phyloP scores from a whole-genome alignment of 495 filamentous ascomycete species.

The Aspergillus ellipticus region DNA sequence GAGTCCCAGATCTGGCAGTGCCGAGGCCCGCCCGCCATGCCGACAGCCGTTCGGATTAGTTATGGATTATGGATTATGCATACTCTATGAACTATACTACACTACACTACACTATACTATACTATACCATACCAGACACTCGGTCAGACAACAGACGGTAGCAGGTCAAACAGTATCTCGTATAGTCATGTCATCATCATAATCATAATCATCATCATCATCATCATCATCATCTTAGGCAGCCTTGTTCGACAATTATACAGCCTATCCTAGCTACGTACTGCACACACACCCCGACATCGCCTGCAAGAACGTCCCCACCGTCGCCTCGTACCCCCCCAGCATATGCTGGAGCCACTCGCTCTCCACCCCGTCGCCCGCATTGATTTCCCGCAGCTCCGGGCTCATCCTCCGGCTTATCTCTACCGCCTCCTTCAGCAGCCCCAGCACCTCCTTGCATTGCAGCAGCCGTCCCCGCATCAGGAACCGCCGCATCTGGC shows the following conservation, averaged over 20 bases:
- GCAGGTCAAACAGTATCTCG: no score
- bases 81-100: no score
- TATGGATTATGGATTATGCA: no score
- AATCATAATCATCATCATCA: no score
- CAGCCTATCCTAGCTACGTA: conserved; percentile 1
- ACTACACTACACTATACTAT: no score
- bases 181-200: no score
- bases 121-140: no score
- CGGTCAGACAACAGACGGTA: no score
- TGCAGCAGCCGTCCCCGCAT: conserved; percentile 29
- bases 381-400: background rate
- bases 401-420: conserved; percentile 4
- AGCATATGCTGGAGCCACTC: conserved; percentile 33
- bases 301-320: conserved; percentile 31
- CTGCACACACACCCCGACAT: conserved; percentile 33
- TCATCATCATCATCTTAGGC: background rate
- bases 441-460: conserved; percentile 27
- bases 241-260: background rate
- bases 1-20: no score
- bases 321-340: conserved; percentile 31
- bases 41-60: no score
- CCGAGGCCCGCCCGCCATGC: conserved; percentile 10
- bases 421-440: conserved; percentile 23
- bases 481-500: conserved; percentile 31
- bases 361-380: conserved; percentile 6